These are phyloP conservation scores for Mycena alexandri DNA, from an alignment of 768 basidiomycete species.

Conservation along the genomic window DNA sequence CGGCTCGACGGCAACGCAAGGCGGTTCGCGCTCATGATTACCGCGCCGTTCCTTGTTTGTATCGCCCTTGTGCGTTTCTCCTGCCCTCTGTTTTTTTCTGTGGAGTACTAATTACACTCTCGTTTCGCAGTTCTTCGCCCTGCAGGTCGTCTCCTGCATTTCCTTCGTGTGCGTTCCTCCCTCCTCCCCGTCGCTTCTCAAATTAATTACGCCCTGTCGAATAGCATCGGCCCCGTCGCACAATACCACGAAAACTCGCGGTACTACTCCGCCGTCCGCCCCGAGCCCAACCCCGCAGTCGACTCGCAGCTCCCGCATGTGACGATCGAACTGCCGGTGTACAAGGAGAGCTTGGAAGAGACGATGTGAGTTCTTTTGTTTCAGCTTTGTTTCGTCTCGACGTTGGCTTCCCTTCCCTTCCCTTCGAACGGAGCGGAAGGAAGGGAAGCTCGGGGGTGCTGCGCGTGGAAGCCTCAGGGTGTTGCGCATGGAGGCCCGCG, in stretches of 20 bases:
- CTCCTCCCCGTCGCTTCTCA: neutral
- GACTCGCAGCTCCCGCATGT: conserved; percentile 79
- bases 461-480: too few relatives aligned
- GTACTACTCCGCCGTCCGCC: conserved; percentile 81
- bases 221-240: conserved; percentile 85
- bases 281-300: conserved; percentile 71
- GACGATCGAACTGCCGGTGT: conserved; percentile 88
- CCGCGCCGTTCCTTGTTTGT: conserved; percentile 80
- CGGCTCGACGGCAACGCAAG: conserved; percentile 71
- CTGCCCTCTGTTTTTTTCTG: too few relatives aligned
- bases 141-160: conserved; percentile 75
- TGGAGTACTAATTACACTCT: too few relatives aligned
- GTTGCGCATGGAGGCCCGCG: too few relatives aligned
- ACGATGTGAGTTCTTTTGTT: conserved; percentile 71
- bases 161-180: conserved; percentile 68
- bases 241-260: conserved; percentile 88
- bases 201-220: neutral
- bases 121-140: conserved; percentile 84
- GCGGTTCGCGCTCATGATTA: conserved; percentile 75
- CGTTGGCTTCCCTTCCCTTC: conserved; percentile 7
- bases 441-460: too few relatives aligned
- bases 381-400: neutral
- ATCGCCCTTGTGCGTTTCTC: too few relatives aligned
- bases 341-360: conserved; percentile 86
- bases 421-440: too few relatives aligned